Evolutionary conservation across 768 basidiomycete genomes (phyloP), one percentile per base, ranked within the genome.

Genomic region (Pisolithus microcarpus): DNA sequence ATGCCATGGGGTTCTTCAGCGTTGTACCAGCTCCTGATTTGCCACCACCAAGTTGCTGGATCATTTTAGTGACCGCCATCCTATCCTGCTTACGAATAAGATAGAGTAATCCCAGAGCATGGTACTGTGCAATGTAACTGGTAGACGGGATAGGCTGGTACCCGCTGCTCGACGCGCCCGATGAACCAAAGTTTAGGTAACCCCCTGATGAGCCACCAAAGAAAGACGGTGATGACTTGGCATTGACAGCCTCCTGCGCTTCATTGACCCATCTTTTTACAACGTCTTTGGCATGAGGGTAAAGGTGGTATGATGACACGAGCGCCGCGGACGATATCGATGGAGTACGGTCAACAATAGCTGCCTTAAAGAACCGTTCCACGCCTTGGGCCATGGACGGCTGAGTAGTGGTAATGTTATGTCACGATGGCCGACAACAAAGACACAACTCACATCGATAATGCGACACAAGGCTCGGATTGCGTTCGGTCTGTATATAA

Each of bases 221-320:
- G 67, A 88, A 82, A 5, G 82, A 79, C 1, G 81, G 71, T 0
- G 83, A 79, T 0, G 86, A 77, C 67, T 96, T 98, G 6, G 91
- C 83, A 63, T 82, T 93, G 57, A 96, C 87, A 0, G 96, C 91
- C 67, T 99, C 96, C 61, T 97, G 93, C 1, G 87, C 91, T 70
- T 99, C 96, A 68, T 97, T 98, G n/a, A 91, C 91, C 96, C 96
- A 99, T 60, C 96, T 85, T 64, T 91, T 94, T 54, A 98, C 95
- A 46, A 97, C 91, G 56, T 97, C 91, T 63, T 91, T 92, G 1
- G 95, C 90, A 54, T 82, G 74, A 44, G 92, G 92, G 77, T 85
- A 95, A 54, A 98, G 80, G 69, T 99, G 95, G 65, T 98, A 98
- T 2, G 96, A 87, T 13, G 96, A 97, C 43, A 99, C 90, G 61